phyloP scores from a whole-genome alignment of 352 stramenopile genomes.

The Pythium rishiriense region DNA sequence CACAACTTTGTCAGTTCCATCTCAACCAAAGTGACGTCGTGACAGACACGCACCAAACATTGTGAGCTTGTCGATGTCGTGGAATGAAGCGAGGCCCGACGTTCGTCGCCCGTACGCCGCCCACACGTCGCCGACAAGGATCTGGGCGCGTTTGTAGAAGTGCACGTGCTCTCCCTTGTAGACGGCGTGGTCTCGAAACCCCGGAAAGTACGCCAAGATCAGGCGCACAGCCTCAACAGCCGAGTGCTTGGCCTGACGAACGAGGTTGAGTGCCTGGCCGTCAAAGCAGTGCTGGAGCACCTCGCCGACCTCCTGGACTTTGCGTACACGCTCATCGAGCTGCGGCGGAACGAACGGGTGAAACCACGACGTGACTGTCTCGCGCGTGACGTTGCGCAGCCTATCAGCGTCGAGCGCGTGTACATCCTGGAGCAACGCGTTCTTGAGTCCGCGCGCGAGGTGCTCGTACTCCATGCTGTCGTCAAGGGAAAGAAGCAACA shows the following conservation, averaged over 20 bases:
- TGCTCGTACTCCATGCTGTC: constrained; percentile 88
- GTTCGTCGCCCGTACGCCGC: constrained; percentile 72
- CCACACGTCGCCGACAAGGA: constrained; percentile 87
- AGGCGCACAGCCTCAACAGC: constrained; percentile 65
- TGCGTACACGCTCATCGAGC: constrained; percentile 58
- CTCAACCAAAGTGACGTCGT: not conserved
- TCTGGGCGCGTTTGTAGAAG: constrained; percentile 91
- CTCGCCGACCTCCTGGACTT: constrained; percentile 56
- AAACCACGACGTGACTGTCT: constrained; percentile 63
- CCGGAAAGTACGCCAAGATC: constrained; percentile 71
- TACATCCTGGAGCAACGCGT: constrained; percentile 56
- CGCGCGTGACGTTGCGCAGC: constrained; percentile 42
- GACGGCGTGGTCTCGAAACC: constrained; percentile 83
- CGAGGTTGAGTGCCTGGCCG: constrained; percentile 51
- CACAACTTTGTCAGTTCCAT: not conserved
- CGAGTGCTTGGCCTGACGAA: constrained; percentile 50
- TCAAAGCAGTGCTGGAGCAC: constrained; percentile 52
- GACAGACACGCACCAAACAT: constrained; percentile 71
- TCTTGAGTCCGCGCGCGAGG: constrained; percentile 72
- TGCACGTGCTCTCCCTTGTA: constrained; percentile 84
- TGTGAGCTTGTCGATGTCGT: constrained; percentile 81
- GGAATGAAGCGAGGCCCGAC: constrained; percentile 54
- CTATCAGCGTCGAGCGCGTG: constrained; percentile 55
- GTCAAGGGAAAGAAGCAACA: not conserved
- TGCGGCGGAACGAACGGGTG: constrained; percentile 60